Percentiles rank a stretch among this genome's conserved stretches.
Evolutionary conservation across 306 rosid genomes (phyloP).

Genomic region (Hylodesmum podocarpum): DNA sequence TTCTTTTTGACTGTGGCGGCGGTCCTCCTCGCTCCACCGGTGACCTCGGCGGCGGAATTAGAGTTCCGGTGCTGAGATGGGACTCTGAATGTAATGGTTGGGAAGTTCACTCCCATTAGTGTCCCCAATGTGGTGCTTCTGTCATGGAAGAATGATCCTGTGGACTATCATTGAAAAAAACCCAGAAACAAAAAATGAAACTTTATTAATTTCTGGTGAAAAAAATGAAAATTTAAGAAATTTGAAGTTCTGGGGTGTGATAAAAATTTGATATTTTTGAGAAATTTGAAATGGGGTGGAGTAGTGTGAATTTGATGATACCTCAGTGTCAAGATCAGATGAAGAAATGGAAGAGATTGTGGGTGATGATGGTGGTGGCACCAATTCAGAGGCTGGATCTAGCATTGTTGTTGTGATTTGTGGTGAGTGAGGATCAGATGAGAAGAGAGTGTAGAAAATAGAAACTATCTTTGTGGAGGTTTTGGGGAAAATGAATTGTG

Average conservation of each 20-base stretch:
- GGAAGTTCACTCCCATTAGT: constrained; percentile 93
- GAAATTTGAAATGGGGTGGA: not conserved
- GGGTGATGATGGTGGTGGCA: constrained; percentile 89
- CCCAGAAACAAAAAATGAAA: not conserved
- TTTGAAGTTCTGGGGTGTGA: constrained; percentile 22
- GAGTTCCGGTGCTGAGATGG: constrained; percentile 73
- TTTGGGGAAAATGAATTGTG: not conserved
- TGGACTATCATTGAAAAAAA: constrained; percentile 53
- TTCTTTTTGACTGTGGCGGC: constrained; percentile 50
- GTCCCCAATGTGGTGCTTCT: constrained; percentile 94
- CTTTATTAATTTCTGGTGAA: not conserved
- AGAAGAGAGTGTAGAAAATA: not conserved
- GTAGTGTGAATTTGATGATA: constrained; percentile 1
- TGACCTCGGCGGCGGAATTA: constrained; percentile 20
- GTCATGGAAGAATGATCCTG: constrained; percentile 97
- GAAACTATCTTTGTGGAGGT: not conserved
- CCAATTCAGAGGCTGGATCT: constrained; percentile 74
- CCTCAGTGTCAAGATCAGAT: constrained; percentile 97
- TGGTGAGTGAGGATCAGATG: not conserved
- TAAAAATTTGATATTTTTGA: not conserved
- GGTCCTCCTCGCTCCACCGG: constrained; percentile 27
- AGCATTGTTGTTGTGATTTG: constrained; percentile 47
- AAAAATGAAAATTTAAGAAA: not conserved
- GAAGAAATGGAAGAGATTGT: constrained; percentile 88
- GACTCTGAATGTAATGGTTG: constrained; percentile 76